Evolutionary conservation across 495 filamentous ascomycete species (phyloP).

Genomic region (Aspergillus kassunensis): DNA sequence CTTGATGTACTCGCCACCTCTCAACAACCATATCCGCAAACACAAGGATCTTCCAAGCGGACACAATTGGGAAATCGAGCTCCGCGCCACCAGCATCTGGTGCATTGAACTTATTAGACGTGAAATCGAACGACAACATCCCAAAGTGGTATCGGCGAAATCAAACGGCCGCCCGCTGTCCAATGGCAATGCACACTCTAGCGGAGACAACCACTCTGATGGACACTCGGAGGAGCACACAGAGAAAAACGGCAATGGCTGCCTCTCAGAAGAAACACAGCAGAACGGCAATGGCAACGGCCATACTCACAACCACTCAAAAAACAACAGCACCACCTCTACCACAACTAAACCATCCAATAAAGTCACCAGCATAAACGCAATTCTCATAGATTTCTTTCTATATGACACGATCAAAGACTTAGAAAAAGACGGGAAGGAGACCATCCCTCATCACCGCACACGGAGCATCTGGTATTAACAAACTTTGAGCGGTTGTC

Average conservation of each 20-base stretch:
- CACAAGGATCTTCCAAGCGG: slow-evolving; percentile 64
- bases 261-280: not conserved
- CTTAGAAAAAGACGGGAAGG: slow-evolving; percentile 55
- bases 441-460: slow-evolving; percentile 81
- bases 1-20: slow-evolving; percentile 72
- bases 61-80: slow-evolving; percentile 77
- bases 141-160: slow-evolving; percentile 45
- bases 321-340: slow-evolving; percentile 6
- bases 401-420: slow-evolving; percentile 92
- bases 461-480: slow-evolving; percentile 97
- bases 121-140: slow-evolving; percentile 73
- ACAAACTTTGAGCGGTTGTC: slow-evolving; percentile 6
- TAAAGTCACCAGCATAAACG: slow-evolving; percentile 57
- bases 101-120: slow-evolving; percentile 82
- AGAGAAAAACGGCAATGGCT: slow-evolving; percentile 6
- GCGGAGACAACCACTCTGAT: not conserved
- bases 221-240: not conserved
- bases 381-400: slow-evolving; percentile 93
- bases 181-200: not conserved
- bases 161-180: not conserved
- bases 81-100: slow-evolving; percentile 90
- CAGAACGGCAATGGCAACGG: slow-evolving; percentile 2
- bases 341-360: slow-evolving; percentile 5
- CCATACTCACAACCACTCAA: slow-evolving; percentile 12
- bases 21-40: slow-evolving; percentile 64